Evolutionary conservation across 768 basidiomycete species (phyloP).

Genomic region (Pleurotus djamor): DNA sequence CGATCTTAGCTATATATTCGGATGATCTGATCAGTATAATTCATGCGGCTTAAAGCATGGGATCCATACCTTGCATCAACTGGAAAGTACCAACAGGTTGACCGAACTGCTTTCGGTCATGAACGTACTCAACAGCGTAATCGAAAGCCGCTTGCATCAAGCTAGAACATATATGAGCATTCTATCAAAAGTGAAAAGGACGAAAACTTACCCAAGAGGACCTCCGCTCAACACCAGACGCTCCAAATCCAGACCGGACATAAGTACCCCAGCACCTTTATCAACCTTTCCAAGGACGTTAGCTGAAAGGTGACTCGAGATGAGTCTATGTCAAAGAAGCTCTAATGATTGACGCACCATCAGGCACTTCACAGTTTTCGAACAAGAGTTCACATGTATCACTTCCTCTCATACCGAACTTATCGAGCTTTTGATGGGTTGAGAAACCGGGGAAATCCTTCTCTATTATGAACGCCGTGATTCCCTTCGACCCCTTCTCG

Average conservation of each 20-base stretch:
- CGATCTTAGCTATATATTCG: constrained; percentile 59
- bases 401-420: constrained; percentile 95
- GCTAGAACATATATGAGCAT: constrained; percentile 28
- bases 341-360: constrained; percentile 48
- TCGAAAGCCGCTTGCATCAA: constrained; percentile 96
- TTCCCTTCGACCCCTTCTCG: constrained; percentile 77
- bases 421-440: constrained; percentile 88
- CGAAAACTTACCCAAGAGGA: constrained; percentile 68
- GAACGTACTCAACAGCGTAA: constrained; percentile 84
- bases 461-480: constrained; percentile 91
- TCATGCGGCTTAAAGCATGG: constrained; percentile 5
- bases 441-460: constrained; percentile 82
- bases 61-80: constrained; percentile 81
- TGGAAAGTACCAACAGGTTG: constrained; percentile 89
- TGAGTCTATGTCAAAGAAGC: constrained; percentile 8
- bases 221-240: constrained; percentile 90
- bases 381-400: constrained; percentile 95
- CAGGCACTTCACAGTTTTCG: constrained; percentile 86
- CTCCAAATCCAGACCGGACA: constrained; percentile 94
- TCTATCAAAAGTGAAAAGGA: neutral
- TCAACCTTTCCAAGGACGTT: constrained; percentile 83
- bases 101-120: constrained; percentile 90
- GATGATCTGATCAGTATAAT: neutral
- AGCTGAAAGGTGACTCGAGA: constrained; percentile 37
- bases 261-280: constrained; percentile 82